Evolutionary conservation across 2,329 filamentous ascomycete species (phyloP).

Genomic region (Sporothrix globosa): DNA sequence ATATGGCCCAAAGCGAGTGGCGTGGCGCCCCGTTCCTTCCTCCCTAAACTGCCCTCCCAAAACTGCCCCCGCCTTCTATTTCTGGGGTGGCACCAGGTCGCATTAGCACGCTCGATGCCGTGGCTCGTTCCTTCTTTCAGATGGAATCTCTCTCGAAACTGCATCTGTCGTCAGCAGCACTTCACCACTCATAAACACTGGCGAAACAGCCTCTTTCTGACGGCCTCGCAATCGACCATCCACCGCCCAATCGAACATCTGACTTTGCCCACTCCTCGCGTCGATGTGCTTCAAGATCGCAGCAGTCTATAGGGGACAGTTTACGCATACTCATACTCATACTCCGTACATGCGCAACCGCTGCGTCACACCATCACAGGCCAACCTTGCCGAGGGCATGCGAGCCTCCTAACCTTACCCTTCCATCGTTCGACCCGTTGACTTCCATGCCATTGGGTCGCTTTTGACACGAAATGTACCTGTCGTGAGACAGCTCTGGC

Average conservation of each 20-base stretch:
- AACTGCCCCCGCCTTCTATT: conserved; percentile 10
- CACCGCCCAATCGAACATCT: background rate
- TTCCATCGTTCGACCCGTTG: background rate
- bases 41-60: background rate
- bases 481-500: background rate
- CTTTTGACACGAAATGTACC: conserved; percentile 16
- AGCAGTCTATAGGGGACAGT: background rate
- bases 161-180: background rate
- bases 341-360: too few relatives aligned
- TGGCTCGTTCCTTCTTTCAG: conserved; percentile 19
- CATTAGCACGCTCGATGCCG: background rate
- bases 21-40: conserved; percentile 12
- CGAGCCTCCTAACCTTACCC: background rate
- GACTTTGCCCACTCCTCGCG: too few relatives aligned
- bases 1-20: conserved; percentile 18
- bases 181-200: background rate
- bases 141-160: background rate
- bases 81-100: conserved; percentile 15
- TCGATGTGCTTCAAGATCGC: too few relatives aligned
- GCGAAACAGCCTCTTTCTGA: background rate
- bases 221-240: background rate
- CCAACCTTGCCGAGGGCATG: background rate
- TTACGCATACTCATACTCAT: too few relatives aligned
- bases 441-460: too few relatives aligned
- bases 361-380: background rate